Evolutionary conservation across 2,329 filamentous ascomycete genomes (phyloP), one percentile per base, ranked within the genome.

Genomic region (Aureobasidium vineae): DNA sequence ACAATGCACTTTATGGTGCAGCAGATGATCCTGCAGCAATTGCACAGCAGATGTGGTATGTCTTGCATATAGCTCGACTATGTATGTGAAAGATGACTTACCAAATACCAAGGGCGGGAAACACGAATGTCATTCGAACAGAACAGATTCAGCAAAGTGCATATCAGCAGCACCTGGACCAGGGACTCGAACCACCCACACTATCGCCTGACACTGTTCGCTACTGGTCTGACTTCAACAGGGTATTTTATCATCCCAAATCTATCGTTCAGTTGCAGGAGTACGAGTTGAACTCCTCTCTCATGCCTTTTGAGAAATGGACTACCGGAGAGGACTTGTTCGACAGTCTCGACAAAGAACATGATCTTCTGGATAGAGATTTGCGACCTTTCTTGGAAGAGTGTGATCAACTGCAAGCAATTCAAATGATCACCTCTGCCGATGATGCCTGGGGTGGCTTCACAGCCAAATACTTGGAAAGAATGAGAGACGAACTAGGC

Each of bases 221-320:
- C 64, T 98, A 95, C 79, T 99, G 95, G 94, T 96, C 92, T 38
- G 95, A 99, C 77, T 98, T 92, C 78, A 96, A 91, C 71, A 87
- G 92, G 31, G 85, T 95, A n/a, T 99, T 88, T 78, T 97, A 90
- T 75, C 93, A 98, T 75, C 95, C 95, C 10, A 87, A 86, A 65
- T 97, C 92, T 15, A 86, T 97, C 64, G 83, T 96, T 11, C 93
- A 96, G 75, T 82, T 98, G 16, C 90, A 90, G 74, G 92, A 97
- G 73, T 96, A 91, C 73, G 91, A 96, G 75, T 81, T 96, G 41
- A 88, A 90, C 74, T 94, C 92, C 3, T 83, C 85, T 52, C 81
- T 94, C 33, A 88, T 89, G 83, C 91, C 93, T 0, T 96, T 96
- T 72, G 90, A 95, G 75, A 88, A 87, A 67, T 95, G 88, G 86